A percentile compares a stretch with the other conserved stretches of the same genome.
These are phyloP conservation scores for Parascedosporium putredinis DNA, from an alignment of 2,329 filamentous ascomycete genomes.

Conservation along the genomic window DNA sequence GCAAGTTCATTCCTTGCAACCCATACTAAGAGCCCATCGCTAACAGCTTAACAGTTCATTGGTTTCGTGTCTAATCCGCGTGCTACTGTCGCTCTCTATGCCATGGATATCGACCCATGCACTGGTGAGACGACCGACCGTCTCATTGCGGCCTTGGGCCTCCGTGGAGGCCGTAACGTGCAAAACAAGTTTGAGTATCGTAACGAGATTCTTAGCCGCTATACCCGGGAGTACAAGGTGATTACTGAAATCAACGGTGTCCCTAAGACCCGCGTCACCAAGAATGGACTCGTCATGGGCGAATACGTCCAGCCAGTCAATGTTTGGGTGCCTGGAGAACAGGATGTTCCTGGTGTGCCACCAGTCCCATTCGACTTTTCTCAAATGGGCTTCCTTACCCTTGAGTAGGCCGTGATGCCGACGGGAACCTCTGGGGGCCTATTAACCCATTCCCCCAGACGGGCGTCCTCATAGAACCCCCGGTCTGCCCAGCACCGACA, in stretches of 20 bases:
- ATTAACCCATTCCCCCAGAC: conserved; percentile 27
- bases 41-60: conserved; percentile 16
- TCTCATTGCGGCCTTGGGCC: conserved; percentile 21
- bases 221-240: conserved; percentile 25
- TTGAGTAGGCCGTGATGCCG: conserved; percentile 24
- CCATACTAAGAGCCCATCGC: not conserved
- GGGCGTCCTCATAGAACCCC: conserved; percentile 21
- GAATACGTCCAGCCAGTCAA: conserved; percentile 25
- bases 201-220: conserved; percentile 20
- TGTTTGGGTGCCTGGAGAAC: conserved; percentile 26
- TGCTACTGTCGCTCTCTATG: conserved; percentile 22
- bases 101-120: conserved; percentile 26
- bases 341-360: conserved; percentile 22
- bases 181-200: conserved; percentile 27
- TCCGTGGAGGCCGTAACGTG: conserved; percentile 20
- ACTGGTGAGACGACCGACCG: conserved; percentile 23
- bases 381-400: conserved; percentile 23
- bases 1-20: conserved; percentile 13
- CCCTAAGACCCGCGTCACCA: conserved; percentile 19
- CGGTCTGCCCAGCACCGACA: not conserved
- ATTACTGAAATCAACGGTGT: conserved; percentile 23
- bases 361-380: conserved; percentile 25
- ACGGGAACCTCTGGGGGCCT: conserved; percentile 25
- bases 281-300: conserved; percentile 24
- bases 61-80: conserved; percentile 24